Evolutionary conservation across 208 protist genomes (phyloP), one percentile per base, ranked within the genome.

Genomic region (Wallacemonas sp.): DNA sequence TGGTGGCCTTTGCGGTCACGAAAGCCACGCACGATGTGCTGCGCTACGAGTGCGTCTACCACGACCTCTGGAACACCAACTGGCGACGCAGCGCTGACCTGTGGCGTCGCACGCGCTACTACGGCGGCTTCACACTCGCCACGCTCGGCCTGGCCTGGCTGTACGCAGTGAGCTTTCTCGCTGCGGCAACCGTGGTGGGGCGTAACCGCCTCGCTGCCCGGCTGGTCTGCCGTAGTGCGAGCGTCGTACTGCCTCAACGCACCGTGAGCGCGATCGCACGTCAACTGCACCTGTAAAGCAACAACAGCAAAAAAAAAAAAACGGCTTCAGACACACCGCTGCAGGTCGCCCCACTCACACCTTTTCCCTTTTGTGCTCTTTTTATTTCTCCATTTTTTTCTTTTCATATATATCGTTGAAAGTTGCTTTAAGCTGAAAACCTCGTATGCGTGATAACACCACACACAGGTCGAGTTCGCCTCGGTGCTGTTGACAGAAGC

Each of bases 1-100:
- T 74, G 11, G 29, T 36, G 11, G 76, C 76, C 0, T 29, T 77
- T 4, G 48, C n/a, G 19, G 63, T 68, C 1, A 81, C 76, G n/a
- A 78, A 78, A 38, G 23, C 38, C 5, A 36, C 69, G 55, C 77
- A 68, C 47, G 67, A 74, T 30, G 58, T 58, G 43, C 30, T 64
- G 41, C 67, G 71, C 29, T 81, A 77, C 48, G 76, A 81, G 44
- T 67, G 76, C 41, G 57, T 77, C 21, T 81, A 81, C 63, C 72
- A 81, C 44, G 61, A 67, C 12, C 23, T 81, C 2, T 81, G 76
- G 76, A 76, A 81, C 57, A 23, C 65, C 2, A 49, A 65, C 26
- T 77, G 71, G 65, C 61, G 65, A 38, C 52, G 74, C 43, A 64
- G 68, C 43, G 47, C 44, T 23, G 60, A 62, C 48, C 47, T 43